Evolutionary conservation across 495 filamentous ascomycete genomes (phyloP), one percentile per base, ranked within the genome.

Genomic region (Penicillium flavigenum): DNA sequence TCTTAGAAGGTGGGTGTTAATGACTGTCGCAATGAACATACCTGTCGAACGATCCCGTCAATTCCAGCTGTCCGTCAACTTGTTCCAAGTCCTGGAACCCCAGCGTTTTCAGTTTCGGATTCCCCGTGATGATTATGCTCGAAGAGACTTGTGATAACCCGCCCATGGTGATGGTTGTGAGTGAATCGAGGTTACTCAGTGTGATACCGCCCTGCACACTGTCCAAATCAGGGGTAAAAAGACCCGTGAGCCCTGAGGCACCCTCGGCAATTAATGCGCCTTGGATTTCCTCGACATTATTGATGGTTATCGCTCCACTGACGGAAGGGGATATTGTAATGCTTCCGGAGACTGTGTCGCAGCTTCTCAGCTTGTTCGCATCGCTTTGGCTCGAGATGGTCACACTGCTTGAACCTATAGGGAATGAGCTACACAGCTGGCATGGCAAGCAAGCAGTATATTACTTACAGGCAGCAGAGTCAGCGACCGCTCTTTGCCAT

Each of bases 381-480:
- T 73, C 70, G 27, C 47, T 59, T 64, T 75, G 72, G 51, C 44
- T 61, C 32, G 60, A 55, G 38, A 73, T 73, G 14, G 56, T 66
- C 16, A 65, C 48, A 54, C 58, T 63, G 47, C 44, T 64, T 39
- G 64, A 57, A 36, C 69, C 69, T 74, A 55, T 34, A 20, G 1
- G 20, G 16, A 10, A 38, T 54, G 17, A 54, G 52, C 42, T n/a
- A 51, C 8, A 17, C 20, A 10, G 0, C 26, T n/a, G 9, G 5
- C 9, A 32, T 9, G 17, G 4, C 0, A 22, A 32, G 11, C 3
- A 27, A 31, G 16, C 19, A 9, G 10, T 39, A 26, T 0, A 17
- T 7, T 4, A 45, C 42, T 46, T 24, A 54, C 52, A 54, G 9
- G 14, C 17, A 47, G 27, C 12, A 14, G 52, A 46, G 11, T n/a